phyloP scores from a whole-genome alignment of 192 early-diverging fungal species.

The Tieghemiomyces parasiticus region DNA sequence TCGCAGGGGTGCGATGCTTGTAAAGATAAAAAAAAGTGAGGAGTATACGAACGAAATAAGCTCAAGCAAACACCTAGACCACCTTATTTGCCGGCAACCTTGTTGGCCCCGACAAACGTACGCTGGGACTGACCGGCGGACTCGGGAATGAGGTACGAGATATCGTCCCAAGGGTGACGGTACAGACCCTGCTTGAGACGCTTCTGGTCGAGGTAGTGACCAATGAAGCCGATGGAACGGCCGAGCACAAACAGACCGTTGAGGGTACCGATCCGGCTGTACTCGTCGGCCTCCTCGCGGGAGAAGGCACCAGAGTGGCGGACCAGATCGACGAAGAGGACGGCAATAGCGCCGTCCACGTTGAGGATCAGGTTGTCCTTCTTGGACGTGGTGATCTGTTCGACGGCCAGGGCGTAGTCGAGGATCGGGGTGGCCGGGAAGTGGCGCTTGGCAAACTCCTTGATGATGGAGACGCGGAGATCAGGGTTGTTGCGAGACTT shows the following conservation, averaged over 20 bases:
- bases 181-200: conserved; percentile 96
- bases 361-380: conserved; percentile 97
- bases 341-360: conserved; percentile 88
- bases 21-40: too few species aligned
- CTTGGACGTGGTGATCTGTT: conserved; percentile 91
- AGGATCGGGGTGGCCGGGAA: conserved; percentile 81
- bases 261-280: conserved; percentile 84
- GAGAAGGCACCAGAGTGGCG: conserved; percentile 86
- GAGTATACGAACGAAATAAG: too few species aligned
- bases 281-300: conserved; percentile 90
- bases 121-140: not conserved
- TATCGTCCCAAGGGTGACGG: conserved; percentile 96
- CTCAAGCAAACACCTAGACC: too few species aligned
- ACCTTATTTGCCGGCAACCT: not conserved
- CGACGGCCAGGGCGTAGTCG: conserved; percentile 86
- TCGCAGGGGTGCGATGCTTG: too few species aligned
- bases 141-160: conserved; percentile 59
- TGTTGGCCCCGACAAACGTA: not conserved
- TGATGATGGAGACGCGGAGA: conserved; percentile 89
- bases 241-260: conserved; percentile 96
- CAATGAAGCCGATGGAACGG: conserved; percentile 91
- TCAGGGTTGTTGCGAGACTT: conserved; percentile 98
- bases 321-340: conserved; percentile 90
- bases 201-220: conserved; percentile 96
- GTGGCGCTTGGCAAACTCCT: conserved; percentile 75